A percentile compares a stretch with the other conserved stretches of the same genome.
These are phyloP conservation scores for Zasmidium citrigriseum DNA, from an alignment of 2,329 filamentous ascomycete genomes.

Conservation along the genomic window DNA sequence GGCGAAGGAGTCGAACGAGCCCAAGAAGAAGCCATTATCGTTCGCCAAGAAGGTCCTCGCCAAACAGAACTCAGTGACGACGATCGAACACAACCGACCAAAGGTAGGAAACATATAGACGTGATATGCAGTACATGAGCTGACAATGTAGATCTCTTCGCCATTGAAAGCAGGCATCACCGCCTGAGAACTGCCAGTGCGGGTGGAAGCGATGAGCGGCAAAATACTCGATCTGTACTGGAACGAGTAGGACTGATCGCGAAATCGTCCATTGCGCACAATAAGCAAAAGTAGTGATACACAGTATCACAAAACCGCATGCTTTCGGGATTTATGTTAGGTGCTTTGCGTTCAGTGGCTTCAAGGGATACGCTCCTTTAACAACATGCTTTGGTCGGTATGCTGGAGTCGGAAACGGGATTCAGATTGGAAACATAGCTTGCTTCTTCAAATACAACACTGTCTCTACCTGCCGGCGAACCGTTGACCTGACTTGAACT, in stretches of 20 bases:
- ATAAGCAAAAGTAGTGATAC: not conserved
- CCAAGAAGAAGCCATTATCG: constrained; percentile 9
- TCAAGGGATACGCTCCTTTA: not conserved
- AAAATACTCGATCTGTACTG: not conserved
- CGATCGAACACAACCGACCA: constrained; percentile 25
- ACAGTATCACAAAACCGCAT: not conserved
- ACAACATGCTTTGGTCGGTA: constrained; percentile 5
- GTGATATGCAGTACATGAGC: not conserved
- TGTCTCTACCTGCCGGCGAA: constrained; percentile 11
- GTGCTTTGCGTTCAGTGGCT: not conserved
- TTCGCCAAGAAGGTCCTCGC: constrained; percentile 24
- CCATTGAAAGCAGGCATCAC: constrained; percentile 28
- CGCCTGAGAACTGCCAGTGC: constrained; percentile 7
- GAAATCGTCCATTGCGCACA: not conserved
- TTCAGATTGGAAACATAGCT: constrained; percentile 5
- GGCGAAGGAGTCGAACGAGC: constrained; percentile 7
- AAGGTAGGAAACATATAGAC: constrained; percentile 20
- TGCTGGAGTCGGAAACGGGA: not conserved
- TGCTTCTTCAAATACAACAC: constrained; percentile 1
- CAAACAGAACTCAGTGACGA: constrained; percentile 20
- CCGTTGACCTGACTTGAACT: too few relatives aligned
- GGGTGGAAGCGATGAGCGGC: not conserved
- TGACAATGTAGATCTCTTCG: constrained; percentile 24
- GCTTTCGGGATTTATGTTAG: not conserved
- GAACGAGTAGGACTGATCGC: not conserved